Conservation (phyloP, 2,329 filamentous ascomycete species). For the Hymenoscyphus repandus region DNA sequence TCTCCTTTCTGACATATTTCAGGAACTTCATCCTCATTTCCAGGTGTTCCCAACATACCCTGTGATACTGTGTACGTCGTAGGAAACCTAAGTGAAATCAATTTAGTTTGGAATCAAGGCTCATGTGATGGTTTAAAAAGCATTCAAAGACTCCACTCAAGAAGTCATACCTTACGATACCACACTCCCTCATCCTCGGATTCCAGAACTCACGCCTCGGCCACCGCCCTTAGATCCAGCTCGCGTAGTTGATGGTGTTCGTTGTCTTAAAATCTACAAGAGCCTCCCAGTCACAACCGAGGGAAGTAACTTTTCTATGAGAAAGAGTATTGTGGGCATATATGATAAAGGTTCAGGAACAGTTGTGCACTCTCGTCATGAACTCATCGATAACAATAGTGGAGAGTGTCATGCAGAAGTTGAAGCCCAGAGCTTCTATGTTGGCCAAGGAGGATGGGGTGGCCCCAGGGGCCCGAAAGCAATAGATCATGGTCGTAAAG, state of each 20-base stretch:
- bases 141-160: constrained; percentile 6
- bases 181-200: constrained; percentile 5
- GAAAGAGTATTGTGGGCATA: constrained; percentile 2
- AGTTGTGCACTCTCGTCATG: constrained; percentile 2
- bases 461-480: constrained; percentile 64
- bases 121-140: neutral
- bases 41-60: constrained; percentile 7
- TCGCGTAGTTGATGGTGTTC: constrained; percentile 1
- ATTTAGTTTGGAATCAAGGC: neutral
- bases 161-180: constrained; percentile 3
- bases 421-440: constrained; percentile 37
- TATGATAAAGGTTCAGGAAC: constrained; percentile 7
- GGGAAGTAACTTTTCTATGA: constrained; percentile 3
- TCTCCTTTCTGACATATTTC: neutral
- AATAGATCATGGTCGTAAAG: constrained; percentile 56
- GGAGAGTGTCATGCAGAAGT: constrained; percentile 36
- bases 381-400: neutral
- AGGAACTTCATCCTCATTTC: constrained; percentile 5
- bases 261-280: constrained; percentile 1
- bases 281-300: neutral
- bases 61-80: constrained; percentile 5
- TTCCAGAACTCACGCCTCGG: neutral
- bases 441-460: constrained; percentile 41
- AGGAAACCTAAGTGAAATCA: neutral
- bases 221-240: constrained; percentile 1